phyloP scores from a whole-genome alignment of 306 rosid genomes.

The Ammopiptanthus mongolicus region DNA sequence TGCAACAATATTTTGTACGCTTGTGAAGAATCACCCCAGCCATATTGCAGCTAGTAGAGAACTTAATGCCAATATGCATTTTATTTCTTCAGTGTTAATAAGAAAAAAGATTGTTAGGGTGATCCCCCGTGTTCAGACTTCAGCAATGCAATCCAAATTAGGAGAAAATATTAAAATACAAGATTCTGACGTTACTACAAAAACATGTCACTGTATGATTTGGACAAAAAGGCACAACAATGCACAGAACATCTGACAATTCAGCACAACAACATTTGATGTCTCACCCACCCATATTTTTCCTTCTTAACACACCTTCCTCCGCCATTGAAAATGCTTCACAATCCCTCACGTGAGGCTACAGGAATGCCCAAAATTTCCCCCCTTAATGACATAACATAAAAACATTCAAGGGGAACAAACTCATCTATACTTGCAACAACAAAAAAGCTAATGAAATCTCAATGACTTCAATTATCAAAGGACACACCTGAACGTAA shows the following conservation, averaged over 20 bases:
- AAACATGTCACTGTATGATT: not conserved
- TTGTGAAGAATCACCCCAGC: not conserved
- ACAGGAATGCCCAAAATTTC: slow-evolving; percentile 31
- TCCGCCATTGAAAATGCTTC: slow-evolving; percentile 18
- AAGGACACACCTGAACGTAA: slow-evolving; percentile 30
- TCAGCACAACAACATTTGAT: too few relatives aligned
- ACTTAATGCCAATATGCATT: too few relatives aligned
- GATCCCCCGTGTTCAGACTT: not conserved
- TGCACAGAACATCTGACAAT: too few relatives aligned
- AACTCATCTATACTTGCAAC: slow-evolving; percentile 22
- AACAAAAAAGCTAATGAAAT: slow-evolving; percentile 26
- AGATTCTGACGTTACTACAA: not conserved
- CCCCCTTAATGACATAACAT: slow-evolving; percentile 47
- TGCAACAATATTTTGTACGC: not conserved
- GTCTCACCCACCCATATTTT: not conserved
- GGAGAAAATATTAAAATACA: not conserved
- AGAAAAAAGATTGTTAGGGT: not conserved
- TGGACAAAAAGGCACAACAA: not conserved
- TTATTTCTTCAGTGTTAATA: not conserved
- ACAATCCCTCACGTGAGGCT: slow-evolving; percentile 16
- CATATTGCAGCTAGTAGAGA: not conserved
- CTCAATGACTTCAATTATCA: slow-evolving; percentile 7
- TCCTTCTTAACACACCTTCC: not conserved
- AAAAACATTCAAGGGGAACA: slow-evolving; percentile 41
- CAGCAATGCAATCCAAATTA: not conserved